These are phyloP conservation scores for Fusarium avenaceum DNA, from an alignment of 2,329 filamentous ascomycete species.

Conservation along the genomic window DNA sequence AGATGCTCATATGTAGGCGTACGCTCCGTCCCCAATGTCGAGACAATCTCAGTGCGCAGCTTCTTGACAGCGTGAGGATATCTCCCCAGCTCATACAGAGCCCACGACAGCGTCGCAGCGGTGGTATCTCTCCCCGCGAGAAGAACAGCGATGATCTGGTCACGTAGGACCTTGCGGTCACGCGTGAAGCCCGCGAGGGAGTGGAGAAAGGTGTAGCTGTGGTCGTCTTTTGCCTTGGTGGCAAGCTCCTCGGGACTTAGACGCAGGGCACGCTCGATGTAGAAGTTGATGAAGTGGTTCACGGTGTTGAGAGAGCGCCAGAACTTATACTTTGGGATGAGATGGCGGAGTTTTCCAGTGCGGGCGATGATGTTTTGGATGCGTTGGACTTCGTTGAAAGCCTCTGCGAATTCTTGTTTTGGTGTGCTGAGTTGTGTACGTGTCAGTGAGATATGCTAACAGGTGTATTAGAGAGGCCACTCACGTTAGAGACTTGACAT, in stretches of 20 bases:
- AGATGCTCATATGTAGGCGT: conserved; percentile 82
- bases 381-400: conserved; percentile 83
- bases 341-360: conserved; percentile 70
- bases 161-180: conserved; percentile 78
- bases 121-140: conserved; percentile 92
- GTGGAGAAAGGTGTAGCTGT: conserved; percentile 86
- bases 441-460: not conserved
- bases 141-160: conserved; percentile 86
- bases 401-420: conserved; percentile 78
- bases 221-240: conserved; percentile 77
- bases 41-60: conserved; percentile 79
- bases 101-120: conserved; percentile 83
- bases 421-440: conserved; percentile 59
- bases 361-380: conserved; percentile 77
- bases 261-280: conserved; percentile 79
- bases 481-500: conserved; percentile 73
- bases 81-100: conserved; percentile 83
- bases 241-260: conserved; percentile 79
- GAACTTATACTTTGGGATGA: conserved; percentile 77
- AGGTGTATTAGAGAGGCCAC: not conserved
- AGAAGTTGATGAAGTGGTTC: conserved; percentile 81
- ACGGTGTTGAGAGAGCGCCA: conserved; percentile 74
- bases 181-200: conserved; percentile 85
- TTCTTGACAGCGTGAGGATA: conserved; percentile 76
- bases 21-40: conserved; percentile 72